Percentiles rank a stretch among this genome's conserved stretches.
Evolutionary conservation across 2,329 filamentous ascomycete genomes (phyloP).

Genomic region (Dactylellina cionopaga): DNA sequence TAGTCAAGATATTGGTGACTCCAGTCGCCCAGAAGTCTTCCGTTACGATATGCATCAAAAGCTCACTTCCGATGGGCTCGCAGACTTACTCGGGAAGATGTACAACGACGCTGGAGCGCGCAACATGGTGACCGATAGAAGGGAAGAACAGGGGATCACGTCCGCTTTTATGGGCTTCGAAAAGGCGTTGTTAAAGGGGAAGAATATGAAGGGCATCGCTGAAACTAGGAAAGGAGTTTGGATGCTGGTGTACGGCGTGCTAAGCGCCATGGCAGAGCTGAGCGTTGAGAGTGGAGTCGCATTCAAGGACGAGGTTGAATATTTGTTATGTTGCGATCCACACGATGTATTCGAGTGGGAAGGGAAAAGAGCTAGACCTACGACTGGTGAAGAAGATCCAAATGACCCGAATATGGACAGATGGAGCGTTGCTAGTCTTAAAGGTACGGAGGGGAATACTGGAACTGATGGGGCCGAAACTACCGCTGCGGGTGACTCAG

Average conservation of each 20-base stretch:
- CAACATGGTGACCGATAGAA: not conserved
- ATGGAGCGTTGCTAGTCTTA: conserved; percentile 26
- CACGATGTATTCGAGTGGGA: conserved; percentile 10
- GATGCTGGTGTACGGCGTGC: conserved; percentile 26
- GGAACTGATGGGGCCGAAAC: not conserved
- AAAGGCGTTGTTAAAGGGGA: conserved; percentile 29
- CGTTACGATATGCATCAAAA: not conserved
- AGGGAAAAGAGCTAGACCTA: not conserved
- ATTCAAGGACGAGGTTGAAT: conserved; percentile 45
- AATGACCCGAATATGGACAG: conserved; percentile 4
- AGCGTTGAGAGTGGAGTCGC: conserved; percentile 18
- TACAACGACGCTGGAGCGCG: conserved; percentile 23
- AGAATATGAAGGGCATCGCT: conserved; percentile 9
- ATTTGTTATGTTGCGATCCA: conserved; percentile 28
- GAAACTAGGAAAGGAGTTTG: conserved; percentile 35
- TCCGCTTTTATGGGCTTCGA: conserved; percentile 42
- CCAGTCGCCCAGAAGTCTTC: not conserved
- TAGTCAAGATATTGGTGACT: not conserved
- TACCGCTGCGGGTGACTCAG: not conserved
- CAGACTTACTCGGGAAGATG: not conserved
- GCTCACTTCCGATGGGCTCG: not conserved
- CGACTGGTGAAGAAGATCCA: not conserved
- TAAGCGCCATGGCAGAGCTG: conserved; percentile 38
- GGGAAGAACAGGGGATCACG: conserved; percentile 6
- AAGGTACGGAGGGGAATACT: not conserved